Evolutionary conservation across 2,329 filamentous ascomycete genomes (phyloP).

Genomic region (Xylaria sp.): DNA sequence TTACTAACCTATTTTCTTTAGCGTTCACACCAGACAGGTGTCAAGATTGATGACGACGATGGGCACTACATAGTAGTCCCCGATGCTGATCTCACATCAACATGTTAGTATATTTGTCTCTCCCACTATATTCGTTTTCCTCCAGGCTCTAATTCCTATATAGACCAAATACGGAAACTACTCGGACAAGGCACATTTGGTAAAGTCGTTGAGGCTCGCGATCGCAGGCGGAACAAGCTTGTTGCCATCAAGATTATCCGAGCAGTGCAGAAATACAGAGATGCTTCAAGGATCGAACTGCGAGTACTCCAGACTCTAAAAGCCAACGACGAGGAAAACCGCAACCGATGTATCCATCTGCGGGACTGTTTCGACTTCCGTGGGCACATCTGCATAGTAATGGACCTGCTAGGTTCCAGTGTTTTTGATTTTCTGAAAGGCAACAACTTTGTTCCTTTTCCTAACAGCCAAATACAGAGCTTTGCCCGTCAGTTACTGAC

Average conservation of each 20-base stretch:
- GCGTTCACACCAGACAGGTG: slow-evolving; percentile 57
- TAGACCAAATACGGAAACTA: slow-evolving; percentile 88
- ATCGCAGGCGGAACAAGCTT: slow-evolving; percentile 77
- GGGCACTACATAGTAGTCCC: slow-evolving; percentile 96
- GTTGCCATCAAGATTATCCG: slow-evolving; percentile 98
- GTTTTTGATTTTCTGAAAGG: slow-evolving; percentile 98
- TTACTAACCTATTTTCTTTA: slow-evolving; percentile 34
- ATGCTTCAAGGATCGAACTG: slow-evolving; percentile 93
- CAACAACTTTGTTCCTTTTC: slow-evolving; percentile 95
- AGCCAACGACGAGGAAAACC: slow-evolving; percentile 89
- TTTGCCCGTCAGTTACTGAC: slow-evolving; percentile 96
- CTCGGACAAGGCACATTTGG: slow-evolving; percentile 98
- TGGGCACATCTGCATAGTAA: slow-evolving; percentile 91
- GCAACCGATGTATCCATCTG: slow-evolving; percentile 96
- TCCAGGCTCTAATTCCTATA: slow-evolving; percentile 35
- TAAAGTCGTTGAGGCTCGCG: slow-evolving; percentile 94
- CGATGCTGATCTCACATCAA: slow-evolving; percentile 84
- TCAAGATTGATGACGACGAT: slow-evolving; percentile 94
- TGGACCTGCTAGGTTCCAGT: slow-evolving; percentile 86
- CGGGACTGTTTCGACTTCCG: slow-evolving; percentile 97
- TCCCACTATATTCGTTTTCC: neutral
- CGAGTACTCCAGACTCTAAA: slow-evolving; percentile 91
- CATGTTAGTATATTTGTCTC: slow-evolving; percentile 73
- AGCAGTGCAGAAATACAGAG: slow-evolving; percentile 97
- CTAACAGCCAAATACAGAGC: slow-evolving; percentile 97